Evolutionary conservation across 257 asterid species (phyloP).

Genomic region (Gynochthodes officinalis): DNA sequence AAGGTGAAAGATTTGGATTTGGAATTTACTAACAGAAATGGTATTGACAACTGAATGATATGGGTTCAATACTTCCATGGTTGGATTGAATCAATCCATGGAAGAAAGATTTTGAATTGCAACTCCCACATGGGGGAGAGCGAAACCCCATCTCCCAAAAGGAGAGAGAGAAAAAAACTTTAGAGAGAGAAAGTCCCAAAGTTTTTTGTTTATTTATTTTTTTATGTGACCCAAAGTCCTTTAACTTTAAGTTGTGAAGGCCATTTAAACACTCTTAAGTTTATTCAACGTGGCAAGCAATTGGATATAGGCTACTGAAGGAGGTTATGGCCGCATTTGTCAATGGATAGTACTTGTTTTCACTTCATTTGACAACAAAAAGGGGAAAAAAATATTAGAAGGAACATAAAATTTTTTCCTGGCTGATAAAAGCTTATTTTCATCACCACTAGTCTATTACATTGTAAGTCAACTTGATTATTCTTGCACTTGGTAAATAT

Average conservation of each 20-base stretch:
- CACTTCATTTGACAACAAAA: neutral
- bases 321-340: neutral
- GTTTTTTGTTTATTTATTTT: too few relatives aligned
- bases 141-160: too few relatives aligned
- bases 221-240: too few relatives aligned
- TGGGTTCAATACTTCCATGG: too few relatives aligned
- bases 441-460: neutral
- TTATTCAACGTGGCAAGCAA: neutral
- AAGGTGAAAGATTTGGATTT: neutral
- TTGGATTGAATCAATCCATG: too few relatives aligned
- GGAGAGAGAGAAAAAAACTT: too few relatives aligned
- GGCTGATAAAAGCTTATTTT: neutral
- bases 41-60: too few relatives aligned
- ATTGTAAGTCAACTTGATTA: neutral
- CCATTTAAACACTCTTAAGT: neutral
- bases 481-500: conserved; percentile 11
- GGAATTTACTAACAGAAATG: neutral
- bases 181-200: too few relatives aligned
- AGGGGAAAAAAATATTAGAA: too few relatives aligned
- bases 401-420: neutral
- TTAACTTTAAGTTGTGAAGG: too few relatives aligned
- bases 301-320: neutral
- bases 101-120: too few relatives aligned
- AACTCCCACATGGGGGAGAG: too few relatives aligned
- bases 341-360: neutral